Evolutionary conservation across 2,329 filamentous ascomycete species (phyloP), one percentile per base, ranked within the genome.

Genomic region (Falciphora oryzae): DNA sequence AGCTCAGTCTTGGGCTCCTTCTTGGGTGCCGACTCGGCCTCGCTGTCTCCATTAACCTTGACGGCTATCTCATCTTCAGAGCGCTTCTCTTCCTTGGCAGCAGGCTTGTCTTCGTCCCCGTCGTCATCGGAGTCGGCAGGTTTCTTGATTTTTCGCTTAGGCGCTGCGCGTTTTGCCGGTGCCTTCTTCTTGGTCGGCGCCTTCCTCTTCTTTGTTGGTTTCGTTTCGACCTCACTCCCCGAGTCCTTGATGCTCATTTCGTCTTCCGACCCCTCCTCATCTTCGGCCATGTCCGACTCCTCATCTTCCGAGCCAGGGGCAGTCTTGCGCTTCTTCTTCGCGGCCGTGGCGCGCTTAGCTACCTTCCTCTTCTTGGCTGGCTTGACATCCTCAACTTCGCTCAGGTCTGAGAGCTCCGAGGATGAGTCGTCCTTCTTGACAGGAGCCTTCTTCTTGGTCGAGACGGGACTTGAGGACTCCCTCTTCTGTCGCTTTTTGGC

Each of bases 81-180:
- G 61, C 58, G 44, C 27, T 56, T 63, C 50, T 64, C 50, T 28
- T 62, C 56, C 57, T 65, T 66, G 28, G 31, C 73, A 25, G 70
- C 69, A 5, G 71, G 69, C 14, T 70, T 66, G 27, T 73, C 71
- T 25, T 63, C 69, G 3, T 73, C 65, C 64, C 71, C 61, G 10
- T 73, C 70, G 14, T 68, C 68, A 35, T 75, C 71, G 7, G 69
- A 69, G 2, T 78, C 73, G 4, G 75, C 74, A 0, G 70, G 71
- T 29, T 73, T 69, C 13, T 68, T 66, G 7, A 59, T 65, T 25
- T 53, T 53, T 53, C 44, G 44, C 44, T n/a, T 53, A 4, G 44
- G 22, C n/a, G 44, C 44, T n/a, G 44, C 44, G 18, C 44, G 44
- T 53, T 53, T 53, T 53, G 44, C 6, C 8, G 61, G 65, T 13